These are phyloP conservation scores for Dictyostelium citrinum DNA, from an alignment of 78 protist species.

Conservation along the genomic window DNA sequence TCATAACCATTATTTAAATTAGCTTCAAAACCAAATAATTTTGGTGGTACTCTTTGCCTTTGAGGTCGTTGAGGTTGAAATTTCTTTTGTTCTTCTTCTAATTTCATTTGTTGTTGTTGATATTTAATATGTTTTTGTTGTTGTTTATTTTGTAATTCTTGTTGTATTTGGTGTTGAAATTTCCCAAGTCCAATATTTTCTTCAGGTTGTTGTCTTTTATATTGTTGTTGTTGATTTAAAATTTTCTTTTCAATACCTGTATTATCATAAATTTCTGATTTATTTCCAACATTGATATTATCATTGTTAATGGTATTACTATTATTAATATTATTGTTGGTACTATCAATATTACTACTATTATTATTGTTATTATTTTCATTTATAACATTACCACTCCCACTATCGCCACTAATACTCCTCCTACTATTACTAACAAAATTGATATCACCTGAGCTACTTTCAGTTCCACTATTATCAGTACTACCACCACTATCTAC, in stretches of 20 bases:
- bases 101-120: slow-evolving; percentile 4
- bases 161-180: background rate
- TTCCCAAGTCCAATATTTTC: background rate
- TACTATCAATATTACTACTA: background rate
- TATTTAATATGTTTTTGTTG: slow-evolving; percentile 62
- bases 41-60: background rate
- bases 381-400: background rate
- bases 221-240: background rate
- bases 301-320: background rate
- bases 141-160: slow-evolving; percentile 7
- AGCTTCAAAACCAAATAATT: background rate
- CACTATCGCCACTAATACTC: background rate
- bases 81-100: slow-evolving; percentile 28
- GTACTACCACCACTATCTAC: background rate
- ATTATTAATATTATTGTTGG: background rate
- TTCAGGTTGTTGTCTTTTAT: background rate
- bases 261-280: background rate
- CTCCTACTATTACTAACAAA: background rate
- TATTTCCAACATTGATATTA: background rate
- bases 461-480: background rate
- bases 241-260: background rate
- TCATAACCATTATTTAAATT: background rate
- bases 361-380: background rate
- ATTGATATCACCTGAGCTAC: background rate
- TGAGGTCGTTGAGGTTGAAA: background rate